A percentile compares a stretch with the other conserved stretches of the same genome.
phyloP scores from a whole-genome alignment of 2,329 filamentous ascomycete species.

The Colletotrichum sublineola region DNA sequence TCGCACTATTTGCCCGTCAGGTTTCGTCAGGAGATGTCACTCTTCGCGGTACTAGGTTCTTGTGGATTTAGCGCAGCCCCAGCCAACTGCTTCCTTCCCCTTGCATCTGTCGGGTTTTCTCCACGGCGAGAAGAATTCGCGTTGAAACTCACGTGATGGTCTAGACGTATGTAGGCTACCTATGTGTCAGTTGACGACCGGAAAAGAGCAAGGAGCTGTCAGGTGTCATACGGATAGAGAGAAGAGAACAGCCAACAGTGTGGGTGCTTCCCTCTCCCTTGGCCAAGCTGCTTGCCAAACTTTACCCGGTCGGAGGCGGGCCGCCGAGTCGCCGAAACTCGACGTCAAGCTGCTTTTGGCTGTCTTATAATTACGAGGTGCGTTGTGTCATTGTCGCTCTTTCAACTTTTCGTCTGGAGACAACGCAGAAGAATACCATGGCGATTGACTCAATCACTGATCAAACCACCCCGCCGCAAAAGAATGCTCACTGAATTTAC shows the following conservation, averaged over 20 bases:
- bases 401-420: not conserved
- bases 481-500: not conserved
- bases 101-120: conserved; percentile 14
- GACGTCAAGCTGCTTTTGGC: conserved; percentile 12
- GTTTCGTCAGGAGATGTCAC: conserved; percentile 1
- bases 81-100: conserved; percentile 13
- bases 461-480: not conserved
- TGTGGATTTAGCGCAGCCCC: not conserved
- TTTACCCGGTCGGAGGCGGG: not conserved
- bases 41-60: conserved; percentile 6
- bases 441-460: not conserved
- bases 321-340: not conserved
- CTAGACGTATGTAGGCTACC: not conserved
- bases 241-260: not conserved
- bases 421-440: not conserved
- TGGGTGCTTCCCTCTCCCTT: not conserved
- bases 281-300: not conserved
- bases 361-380: not conserved
- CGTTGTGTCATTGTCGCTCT: conserved; percentile 3
- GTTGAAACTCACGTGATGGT: not conserved
- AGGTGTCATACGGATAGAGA: not conserved
- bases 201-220: not conserved
- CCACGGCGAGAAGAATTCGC: conserved; percentile 4
- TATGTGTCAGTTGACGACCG: not conserved
- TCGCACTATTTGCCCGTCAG: not conserved